Percentiles rank a stretch among this genome's conserved stretches.
phyloP scores from a whole-genome alignment of 495 filamentous ascomycete species.

The Penicillium tannophilum region DNA sequence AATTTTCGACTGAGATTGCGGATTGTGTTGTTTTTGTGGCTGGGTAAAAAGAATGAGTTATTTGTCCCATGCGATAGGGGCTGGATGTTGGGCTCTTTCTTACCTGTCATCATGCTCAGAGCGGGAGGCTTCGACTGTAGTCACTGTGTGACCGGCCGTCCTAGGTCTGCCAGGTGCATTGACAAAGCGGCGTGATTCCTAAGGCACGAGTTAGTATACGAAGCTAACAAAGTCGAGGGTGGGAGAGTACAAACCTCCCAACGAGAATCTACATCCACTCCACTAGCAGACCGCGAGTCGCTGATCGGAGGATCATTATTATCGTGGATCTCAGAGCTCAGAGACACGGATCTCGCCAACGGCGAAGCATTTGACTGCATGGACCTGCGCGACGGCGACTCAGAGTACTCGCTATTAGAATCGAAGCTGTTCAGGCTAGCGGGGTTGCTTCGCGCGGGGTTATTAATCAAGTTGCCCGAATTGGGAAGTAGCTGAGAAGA shows the following conservation, averaged over 20 bases:
- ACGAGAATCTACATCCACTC: constrained; percentile 47
- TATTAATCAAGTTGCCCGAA: constrained; percentile 47
- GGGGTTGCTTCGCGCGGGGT: constrained; percentile 29
- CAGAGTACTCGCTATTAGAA: constrained; percentile 44
- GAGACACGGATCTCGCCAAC: constrained; percentile 40
- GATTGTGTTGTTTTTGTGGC: constrained; percentile 40
- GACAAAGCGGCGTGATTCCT: constrained; percentile 45
- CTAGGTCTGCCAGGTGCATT: constrained; percentile 36
- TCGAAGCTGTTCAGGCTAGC: constrained; percentile 39
- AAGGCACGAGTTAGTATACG: constrained; percentile 21
- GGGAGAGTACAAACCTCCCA: constrained; percentile 38
- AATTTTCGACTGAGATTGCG: constrained; percentile 47
- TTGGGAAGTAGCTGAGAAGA: constrained; percentile 50
- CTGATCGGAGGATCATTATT: constrained; percentile 27
- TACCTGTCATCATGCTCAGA: constrained; percentile 45
- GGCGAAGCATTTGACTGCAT: constrained; percentile 42
- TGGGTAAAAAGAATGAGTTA: constrained; percentile 3
- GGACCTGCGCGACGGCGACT: constrained; percentile 40
- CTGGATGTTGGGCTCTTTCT: not conserved
- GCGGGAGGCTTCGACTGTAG: constrained; percentile 31
- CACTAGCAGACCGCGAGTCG: constrained; percentile 41
- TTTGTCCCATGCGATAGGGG: constrained; percentile 6
- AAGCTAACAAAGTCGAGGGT: not conserved
- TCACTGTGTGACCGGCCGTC: constrained; percentile 38
- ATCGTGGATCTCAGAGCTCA: constrained; percentile 38